Evolutionary conservation across 306 rosid species (phyloP).

Genomic region (Quillaja saponaria): DNA sequence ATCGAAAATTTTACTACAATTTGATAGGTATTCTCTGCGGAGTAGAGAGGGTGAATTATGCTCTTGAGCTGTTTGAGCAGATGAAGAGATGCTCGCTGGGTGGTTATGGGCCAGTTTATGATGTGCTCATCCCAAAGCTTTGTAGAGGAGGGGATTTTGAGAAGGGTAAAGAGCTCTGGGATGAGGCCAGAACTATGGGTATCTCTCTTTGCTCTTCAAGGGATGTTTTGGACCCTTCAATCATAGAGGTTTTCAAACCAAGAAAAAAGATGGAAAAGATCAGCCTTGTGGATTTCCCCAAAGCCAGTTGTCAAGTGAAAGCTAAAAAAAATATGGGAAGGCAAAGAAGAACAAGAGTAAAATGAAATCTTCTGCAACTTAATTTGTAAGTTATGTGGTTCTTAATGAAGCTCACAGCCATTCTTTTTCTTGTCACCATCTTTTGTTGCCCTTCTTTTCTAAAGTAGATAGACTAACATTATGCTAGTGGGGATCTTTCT

Average conservation of each 20-base stretch:
- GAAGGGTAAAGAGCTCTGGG: slow-evolving; percentile 78
- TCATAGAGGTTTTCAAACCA: slow-evolving; percentile 67
- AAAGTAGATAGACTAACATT: neutral
- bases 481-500: slow-evolving; percentile 13
- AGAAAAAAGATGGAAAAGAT: slow-evolving; percentile 41
- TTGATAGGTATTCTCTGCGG: slow-evolving; percentile 83
- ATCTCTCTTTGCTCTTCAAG: slow-evolving; percentile 57
- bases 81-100: slow-evolving; percentile 75
- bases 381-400: slow-evolving; percentile 18
- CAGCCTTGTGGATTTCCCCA: slow-evolving; percentile 35
- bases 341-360: slow-evolving; percentile 37
- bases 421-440: too few species aligned
- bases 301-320: slow-evolving; percentile 31
- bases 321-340: slow-evolving; percentile 30
- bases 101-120: slow-evolving; percentile 80
- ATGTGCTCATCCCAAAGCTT: slow-evolving; percentile 76
- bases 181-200: slow-evolving; percentile 67
- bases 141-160: slow-evolving; percentile 71
- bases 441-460: slow-evolving; percentile 6
- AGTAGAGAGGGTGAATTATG: slow-evolving; percentile 68
- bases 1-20: slow-evolving; percentile 67
- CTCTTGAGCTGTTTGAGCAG: slow-evolving; percentile 68
- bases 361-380: slow-evolving; percentile 28
- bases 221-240: slow-evolving; percentile 72
- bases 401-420: slow-evolving; percentile 19